phyloP scores from a whole-genome alignment of 805 yeast genomes.

The Ogataea philodendri region DNA sequence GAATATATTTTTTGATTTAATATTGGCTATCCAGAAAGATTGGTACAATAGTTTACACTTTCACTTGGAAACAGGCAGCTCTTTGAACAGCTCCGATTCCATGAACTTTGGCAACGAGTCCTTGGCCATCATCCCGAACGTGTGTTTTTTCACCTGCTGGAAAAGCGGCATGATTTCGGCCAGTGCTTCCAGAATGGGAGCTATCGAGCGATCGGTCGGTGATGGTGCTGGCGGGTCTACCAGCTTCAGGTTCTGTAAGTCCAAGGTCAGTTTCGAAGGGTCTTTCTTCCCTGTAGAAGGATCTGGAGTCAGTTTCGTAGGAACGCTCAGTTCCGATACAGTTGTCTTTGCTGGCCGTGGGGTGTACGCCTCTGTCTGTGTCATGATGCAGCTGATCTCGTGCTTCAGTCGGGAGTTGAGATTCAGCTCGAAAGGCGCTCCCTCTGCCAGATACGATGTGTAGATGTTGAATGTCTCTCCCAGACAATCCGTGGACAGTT shows the following conservation, averaged over 20 bases:
- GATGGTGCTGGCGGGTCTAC: constrained; percentile 17
- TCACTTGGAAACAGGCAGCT: constrained; percentile 25
- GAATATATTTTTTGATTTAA: no score
- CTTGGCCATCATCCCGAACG: constrained; percentile 60
- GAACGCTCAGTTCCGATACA: neutral
- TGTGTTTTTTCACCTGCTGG: constrained; percentile 46
- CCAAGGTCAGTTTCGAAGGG: constrained; percentile 9
- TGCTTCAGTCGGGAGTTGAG: constrained; percentile 43
- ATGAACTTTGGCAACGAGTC: constrained; percentile 76
- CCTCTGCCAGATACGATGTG: constrained; percentile 59
- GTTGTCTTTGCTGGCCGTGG: constrained; percentile 1
- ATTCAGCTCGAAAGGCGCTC: constrained; percentile 70
- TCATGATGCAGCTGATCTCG: constrained; percentile 21
- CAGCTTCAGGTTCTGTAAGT: constrained; percentile 10
- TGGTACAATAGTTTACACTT: constrained; percentile 4
- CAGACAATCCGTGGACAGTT: constrained; percentile 52
- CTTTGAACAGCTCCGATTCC: constrained; percentile 38
- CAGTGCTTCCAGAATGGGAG: constrained; percentile 37
- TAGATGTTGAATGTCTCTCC: constrained; percentile 63
- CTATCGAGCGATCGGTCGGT: constrained; percentile 36
- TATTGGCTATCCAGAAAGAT: constrained; percentile 1
- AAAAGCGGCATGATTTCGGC: constrained; percentile 42
- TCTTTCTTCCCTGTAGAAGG: constrained; percentile 1
- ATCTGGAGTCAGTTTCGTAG: neutral
- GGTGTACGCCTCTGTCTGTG: constrained; percentile 8